Evolutionary conservation across 2,329 filamentous ascomycete species (phyloP), one percentile per base, ranked within the genome.

Genomic region (Drechslerella stenobrocha): DNA sequence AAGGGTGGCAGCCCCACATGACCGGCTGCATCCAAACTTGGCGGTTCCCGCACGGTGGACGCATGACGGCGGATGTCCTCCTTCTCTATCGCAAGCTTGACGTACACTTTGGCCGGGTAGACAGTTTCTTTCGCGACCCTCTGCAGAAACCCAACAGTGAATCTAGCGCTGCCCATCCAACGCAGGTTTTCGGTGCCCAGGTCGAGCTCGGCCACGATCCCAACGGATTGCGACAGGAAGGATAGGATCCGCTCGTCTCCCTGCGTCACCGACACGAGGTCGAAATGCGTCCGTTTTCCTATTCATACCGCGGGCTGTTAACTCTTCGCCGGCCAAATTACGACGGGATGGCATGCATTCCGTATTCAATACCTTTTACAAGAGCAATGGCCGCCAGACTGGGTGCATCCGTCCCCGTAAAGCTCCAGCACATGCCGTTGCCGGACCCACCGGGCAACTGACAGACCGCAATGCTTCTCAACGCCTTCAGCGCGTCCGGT

Each of bases 391-490:
- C 89, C 0, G 91, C 90, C 45, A 89, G 76, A 65, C 85, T 88
- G 6, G 88, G 82, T 70, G 83, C 85, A 70, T 87, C 82, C 0
- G 90, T 91, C 3, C 92, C 93, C 71, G 89, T 90, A 46, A 95
- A 78, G 76, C 96, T 97, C 78, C 87, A 86, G 70, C 89, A 88
- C 85, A 97, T 88, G 20, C 89, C 93, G 76, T 98, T 98, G 3
- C 93, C 93, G 50, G 89, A 93, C 11, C 93, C 93, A 74, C 91
- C 95, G 1, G 93, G 93, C 32, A 98, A 81, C 74, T 96, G 89
- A 20, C 86, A 87, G 1, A 98, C 85, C 0, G 93, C 89, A 11
- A 97, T 78, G 73, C 86, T 88, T 20, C 81, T 78, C 66, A 98
- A 78, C 0, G 92, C 93, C 57, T 82, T 82, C 28, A 81, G 80